phyloP scores from a whole-genome alignment of 441 rosid genomes.

The Corymbia citriodora region DNA sequence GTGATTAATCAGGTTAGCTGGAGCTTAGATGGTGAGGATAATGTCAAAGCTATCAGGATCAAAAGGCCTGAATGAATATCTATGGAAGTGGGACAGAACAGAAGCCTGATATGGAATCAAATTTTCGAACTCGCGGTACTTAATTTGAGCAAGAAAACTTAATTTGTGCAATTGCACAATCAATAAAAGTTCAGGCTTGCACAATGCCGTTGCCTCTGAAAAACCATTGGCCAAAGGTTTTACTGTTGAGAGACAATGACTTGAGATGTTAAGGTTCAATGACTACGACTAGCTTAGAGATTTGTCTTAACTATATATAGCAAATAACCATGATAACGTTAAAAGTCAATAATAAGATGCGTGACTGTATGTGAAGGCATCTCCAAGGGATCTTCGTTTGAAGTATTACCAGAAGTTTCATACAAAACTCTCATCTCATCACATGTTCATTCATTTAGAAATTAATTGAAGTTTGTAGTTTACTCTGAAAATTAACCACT shows the following conservation, averaged over 20 bases:
- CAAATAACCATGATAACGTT: not conserved
- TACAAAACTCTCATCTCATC: not conserved
- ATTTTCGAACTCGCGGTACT: not conserved
- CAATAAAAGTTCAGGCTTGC: not conserved
- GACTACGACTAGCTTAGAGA: not conserved
- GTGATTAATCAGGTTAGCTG: not conserved
- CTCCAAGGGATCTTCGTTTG: not conserved
- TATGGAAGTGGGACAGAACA: not conserved
- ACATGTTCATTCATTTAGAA: not conserved
- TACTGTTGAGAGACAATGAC: not conserved
- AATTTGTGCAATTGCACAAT: not conserved
- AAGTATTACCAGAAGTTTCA: not conserved
- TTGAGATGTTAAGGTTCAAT: not conserved
- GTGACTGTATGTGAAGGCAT: not conserved
- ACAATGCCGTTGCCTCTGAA: not conserved
- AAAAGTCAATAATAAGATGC: not conserved
- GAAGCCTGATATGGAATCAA: not conserved
- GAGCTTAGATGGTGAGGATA: not conserved
- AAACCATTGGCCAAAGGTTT: not conserved
- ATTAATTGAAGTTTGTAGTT: not conserved
- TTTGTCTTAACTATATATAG: not conserved
- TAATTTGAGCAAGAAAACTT: not conserved
- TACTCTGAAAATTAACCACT: not conserved
- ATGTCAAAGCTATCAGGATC: not conserved
- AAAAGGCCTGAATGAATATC: not conserved